Conservation (phyloP, 768 basidiomycete species). For the Boletus sp. region DNA sequence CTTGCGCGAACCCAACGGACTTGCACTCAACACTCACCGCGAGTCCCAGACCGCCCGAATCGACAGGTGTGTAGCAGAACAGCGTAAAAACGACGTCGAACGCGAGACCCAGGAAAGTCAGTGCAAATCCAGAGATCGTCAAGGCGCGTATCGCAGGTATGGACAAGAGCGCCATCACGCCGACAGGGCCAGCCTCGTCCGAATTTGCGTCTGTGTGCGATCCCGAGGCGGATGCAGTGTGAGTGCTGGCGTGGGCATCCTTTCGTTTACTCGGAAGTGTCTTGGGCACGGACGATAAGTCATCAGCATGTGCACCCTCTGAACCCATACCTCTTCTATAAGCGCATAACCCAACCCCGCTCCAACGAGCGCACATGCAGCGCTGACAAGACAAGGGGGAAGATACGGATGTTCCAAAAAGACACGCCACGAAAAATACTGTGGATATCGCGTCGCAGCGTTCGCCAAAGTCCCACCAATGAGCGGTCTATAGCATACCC, state of each 20-base stretch:
- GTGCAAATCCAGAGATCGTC: constrained; percentile 40
- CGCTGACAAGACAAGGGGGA: constrained; percentile 12
- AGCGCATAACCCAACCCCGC: constrained; percentile 15
- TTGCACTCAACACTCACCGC: constrained; percentile 32
- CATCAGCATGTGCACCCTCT: neutral
- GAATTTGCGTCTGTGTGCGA: neutral
- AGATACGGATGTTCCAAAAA: constrained; percentile 18
- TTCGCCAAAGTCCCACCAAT: constrained; percentile 20
- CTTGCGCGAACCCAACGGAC: no score
- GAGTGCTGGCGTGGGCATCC: no score
- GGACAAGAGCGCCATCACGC: constrained; percentile 37
- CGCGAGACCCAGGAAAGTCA: no score
- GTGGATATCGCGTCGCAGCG: constrained; percentile 15
- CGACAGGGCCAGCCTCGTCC: constrained; percentile 13
- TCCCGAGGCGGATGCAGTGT: neutral
- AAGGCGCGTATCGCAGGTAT: constrained; percentile 45
- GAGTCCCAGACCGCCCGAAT: constrained; percentile 53
- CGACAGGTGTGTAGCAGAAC: constrained; percentile 60
- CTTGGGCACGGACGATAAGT: neutral
- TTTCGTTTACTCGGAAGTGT: constrained; percentile 19
- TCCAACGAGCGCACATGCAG: constrained; percentile 15
- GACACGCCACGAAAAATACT: constrained; percentile 8
- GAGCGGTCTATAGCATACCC: constrained; percentile 8
- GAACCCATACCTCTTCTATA: constrained; percentile 18
- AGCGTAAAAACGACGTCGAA: constrained; percentile 55